Percentiles rank a stretch among this genome's conserved stretches.
phyloP scores from a whole-genome alignment of 345 rosid genomes.

The Brassica carinata region DNA sequence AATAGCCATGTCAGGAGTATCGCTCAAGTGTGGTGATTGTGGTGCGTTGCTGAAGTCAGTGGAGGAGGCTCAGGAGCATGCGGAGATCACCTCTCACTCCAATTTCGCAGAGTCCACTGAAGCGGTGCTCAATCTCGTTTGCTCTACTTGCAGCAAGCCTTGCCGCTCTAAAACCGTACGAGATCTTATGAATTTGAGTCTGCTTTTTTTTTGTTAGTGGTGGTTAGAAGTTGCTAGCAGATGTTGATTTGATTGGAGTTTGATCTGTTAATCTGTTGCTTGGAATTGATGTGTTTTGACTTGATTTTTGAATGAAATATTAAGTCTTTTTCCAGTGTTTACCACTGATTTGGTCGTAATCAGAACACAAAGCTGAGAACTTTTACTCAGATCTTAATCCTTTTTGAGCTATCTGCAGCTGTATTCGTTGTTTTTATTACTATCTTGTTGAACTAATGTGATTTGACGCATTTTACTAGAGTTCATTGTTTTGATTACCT shows the following conservation, averaged over 20 bases:
- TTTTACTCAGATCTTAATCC: slow-evolving; percentile 16
- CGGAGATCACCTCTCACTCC: slow-evolving; percentile 96
- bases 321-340: slow-evolving; percentile 2
- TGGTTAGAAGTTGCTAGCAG: slow-evolving; percentile 15
- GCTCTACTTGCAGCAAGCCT: slow-evolving; percentile 77
- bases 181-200: slow-evolving; percentile 3
- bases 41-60: slow-evolving; percentile 84
- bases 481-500: slow-evolving; percentile 9
- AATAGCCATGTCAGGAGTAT: slow-evolving; percentile 74
- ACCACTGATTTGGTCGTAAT: not conserved
- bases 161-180: slow-evolving; percentile 94
- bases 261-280: too few species aligned
- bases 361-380: not conserved
- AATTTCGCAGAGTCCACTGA: slow-evolving; percentile 96
- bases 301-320: slow-evolving; percentile 1
- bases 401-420: not conserved
- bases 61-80: slow-evolving; percentile 93
- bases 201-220: not conserved
- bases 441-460: too few species aligned
- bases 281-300: slow-evolving; percentile 29
- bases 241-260: slow-evolving; percentile 16
- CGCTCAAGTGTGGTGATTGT: slow-evolving; percentile 95
- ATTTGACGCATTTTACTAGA: not conserved
- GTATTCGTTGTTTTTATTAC: not conserved
- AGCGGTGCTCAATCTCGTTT: slow-evolving; percentile 90